Conservation (phyloP, 2,329 filamentous ascomycete genomes). For the Colletotrichum spinosum region DNA sequence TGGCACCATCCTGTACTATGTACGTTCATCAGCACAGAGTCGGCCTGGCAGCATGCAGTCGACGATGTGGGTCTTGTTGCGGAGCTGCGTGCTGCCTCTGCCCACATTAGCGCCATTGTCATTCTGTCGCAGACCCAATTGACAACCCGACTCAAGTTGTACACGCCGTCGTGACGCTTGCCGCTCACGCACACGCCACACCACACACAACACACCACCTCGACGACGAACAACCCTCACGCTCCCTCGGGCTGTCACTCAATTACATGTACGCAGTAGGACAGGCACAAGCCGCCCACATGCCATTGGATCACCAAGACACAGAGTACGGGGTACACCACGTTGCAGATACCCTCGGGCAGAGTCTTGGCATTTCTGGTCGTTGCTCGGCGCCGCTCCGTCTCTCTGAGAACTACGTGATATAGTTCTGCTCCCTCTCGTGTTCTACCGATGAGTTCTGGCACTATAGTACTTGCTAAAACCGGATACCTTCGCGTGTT, state of each 20-base stretch:
- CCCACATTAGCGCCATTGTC: constrained; percentile 35
- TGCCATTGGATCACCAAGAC: constrained; percentile 11
- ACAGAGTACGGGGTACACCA: too few species aligned
- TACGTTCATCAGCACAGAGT: too few species aligned
- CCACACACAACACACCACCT: neutral
- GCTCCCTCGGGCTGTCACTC: too few species aligned
- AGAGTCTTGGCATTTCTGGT: neutral
- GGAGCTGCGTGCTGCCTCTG: constrained; percentile 29
- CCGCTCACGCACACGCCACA: constrained; percentile 16
- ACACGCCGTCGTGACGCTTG: constrained; percentile 26
- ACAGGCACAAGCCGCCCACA: neutral
- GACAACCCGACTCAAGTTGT: constrained; percentile 20
- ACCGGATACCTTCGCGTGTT: constrained; percentile 12
- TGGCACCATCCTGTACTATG: too few species aligned
- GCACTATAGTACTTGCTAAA: neutral
- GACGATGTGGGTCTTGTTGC: too few species aligned
- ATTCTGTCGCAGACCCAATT: constrained; percentile 25
- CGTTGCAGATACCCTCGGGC: too few species aligned
- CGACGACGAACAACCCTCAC: too few species aligned
- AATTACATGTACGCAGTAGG: constrained; percentile 4
- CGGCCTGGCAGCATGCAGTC: too few species aligned
- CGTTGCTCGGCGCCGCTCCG: constrained; percentile 9
- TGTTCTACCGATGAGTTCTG: neutral
- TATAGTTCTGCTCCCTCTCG: neutral
- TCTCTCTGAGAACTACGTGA: neutral